phyloP scores from a whole-genome alignment of 139 green algal species.

The Micromonas commoda region DNA sequence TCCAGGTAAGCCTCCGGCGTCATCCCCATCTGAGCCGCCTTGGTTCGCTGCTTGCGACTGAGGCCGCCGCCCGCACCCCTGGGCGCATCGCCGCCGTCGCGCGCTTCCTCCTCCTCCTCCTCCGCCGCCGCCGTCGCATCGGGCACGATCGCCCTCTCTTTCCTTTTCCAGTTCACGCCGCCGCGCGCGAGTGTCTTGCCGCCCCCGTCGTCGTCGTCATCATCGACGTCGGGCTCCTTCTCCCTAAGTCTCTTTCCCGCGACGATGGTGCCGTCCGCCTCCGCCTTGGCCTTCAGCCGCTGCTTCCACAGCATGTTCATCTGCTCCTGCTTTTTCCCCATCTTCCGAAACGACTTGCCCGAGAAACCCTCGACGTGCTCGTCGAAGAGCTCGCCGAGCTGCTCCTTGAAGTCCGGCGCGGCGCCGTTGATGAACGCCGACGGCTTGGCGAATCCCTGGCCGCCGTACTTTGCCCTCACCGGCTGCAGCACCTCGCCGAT shows the following conservation, averaged over 20 bases:
- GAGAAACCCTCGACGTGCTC: slow-evolving; percentile 26
- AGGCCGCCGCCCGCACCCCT: not conserved
- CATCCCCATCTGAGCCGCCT: not conserved
- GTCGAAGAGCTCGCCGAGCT: slow-evolving; percentile 11
- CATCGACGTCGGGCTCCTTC: not conserved
- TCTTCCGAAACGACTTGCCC: slow-evolving; percentile 3
- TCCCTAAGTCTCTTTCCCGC: slow-evolving; percentile 2
- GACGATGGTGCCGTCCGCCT: not conserved
- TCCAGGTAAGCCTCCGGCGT: not conserved
- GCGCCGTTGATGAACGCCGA: not conserved
- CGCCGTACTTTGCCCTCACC: slow-evolving; percentile 16
- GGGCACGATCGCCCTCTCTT: not conserved
- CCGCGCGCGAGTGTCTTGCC: not conserved
- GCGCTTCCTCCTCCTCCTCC: not conserved
- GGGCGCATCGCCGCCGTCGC: not conserved
- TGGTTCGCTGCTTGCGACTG: not conserved
- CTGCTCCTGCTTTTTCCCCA: slow-evolving; percentile 8
- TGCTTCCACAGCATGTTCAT: slow-evolving; percentile 28
- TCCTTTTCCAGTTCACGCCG: not conserved
- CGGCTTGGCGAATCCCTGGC: slow-evolving; percentile 15
- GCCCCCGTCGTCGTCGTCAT: not conserved
- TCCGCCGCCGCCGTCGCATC: no score
- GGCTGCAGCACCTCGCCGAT: slow-evolving; percentile 14
- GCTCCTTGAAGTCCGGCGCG: not conserved
- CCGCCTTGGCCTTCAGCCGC: slow-evolving; percentile 1